Conservation (phyloP, 805 yeast genomes). For the Candida dendrica region DNA sequence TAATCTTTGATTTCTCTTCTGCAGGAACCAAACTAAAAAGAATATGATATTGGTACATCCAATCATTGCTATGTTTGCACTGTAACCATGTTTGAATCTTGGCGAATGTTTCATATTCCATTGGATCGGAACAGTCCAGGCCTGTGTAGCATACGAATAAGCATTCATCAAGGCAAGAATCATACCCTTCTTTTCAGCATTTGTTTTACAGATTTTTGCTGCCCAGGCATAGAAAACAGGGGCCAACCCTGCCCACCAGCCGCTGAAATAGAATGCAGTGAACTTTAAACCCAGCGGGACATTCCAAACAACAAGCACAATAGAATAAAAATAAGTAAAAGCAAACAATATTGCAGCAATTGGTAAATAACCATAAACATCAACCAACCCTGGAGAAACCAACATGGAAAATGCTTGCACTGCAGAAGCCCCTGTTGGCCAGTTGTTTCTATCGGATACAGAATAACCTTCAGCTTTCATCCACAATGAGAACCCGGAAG, state of each 20-base stretch:
- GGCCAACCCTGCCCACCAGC: conserved; percentile 4
- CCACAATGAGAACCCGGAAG: not conserved
- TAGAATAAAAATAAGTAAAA: not conserved
- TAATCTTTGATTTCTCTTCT: not conserved
- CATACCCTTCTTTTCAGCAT: conserved; percentile 8
- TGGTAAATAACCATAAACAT: conserved; percentile 1
- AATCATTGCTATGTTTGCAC: conserved; percentile 4
- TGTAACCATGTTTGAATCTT: conserved; percentile 4
- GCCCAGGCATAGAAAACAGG: conserved; percentile 7
- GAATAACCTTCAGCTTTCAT: conserved; percentile 1
- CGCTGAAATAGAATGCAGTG: not conserved
- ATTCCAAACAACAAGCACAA: not conserved
- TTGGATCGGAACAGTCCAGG: conserved; percentile 8
- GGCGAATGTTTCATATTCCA: conserved; percentile 7
- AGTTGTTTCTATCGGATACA: conserved; percentile 3
- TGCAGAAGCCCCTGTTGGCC: conserved; percentile 3
- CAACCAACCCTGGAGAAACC: conserved; percentile 2
- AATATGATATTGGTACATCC: conserved; percentile 1
- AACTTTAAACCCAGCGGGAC: conserved; percentile 1
- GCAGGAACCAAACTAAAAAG: conserved; percentile 1
- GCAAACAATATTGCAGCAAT: not conserved
- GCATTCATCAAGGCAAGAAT: conserved; percentile 7
- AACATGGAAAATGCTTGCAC: conserved; percentile 1
- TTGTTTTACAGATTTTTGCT: conserved; percentile 6
- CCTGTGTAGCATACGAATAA: conserved; percentile 8